Evolutionary conservation across 2,329 filamentous ascomycete species (phyloP).

Genomic region (Rhynchosporium secalis): DNA sequence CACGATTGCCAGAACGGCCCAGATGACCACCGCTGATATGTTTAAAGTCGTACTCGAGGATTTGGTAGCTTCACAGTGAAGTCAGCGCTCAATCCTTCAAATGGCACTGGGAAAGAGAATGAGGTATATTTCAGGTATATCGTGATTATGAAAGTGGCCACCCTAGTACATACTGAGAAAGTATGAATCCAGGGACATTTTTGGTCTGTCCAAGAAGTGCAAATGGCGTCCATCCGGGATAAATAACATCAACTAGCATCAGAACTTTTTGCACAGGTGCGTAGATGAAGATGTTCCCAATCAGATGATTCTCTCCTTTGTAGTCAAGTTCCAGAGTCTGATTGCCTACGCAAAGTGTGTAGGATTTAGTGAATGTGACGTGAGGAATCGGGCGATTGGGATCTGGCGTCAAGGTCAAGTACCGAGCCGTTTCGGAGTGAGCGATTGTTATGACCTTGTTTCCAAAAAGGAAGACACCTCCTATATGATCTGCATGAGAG

Average conservation of each 20-base stretch:
- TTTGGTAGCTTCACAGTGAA: constrained; percentile 22
- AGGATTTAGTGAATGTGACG: constrained; percentile 26
- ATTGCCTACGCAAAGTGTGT: constrained; percentile 31
- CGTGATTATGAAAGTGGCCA: no score
- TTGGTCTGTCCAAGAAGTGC: constrained; percentile 28
- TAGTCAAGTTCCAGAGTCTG: constrained; percentile 37
- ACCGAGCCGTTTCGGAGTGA: constrained; percentile 27
- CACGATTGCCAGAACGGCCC: constrained; percentile 27
- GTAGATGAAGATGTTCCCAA: constrained; percentile 38
- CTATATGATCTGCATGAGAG: constrained; percentile 35
- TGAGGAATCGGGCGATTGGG: constrained; percentile 31
- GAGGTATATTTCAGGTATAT: no score
- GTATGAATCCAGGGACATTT: constrained; percentile 35
- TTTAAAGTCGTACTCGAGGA: constrained; percentile 37
- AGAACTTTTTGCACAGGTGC: constrained; percentile 32
- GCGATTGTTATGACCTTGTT: constrained; percentile 29
- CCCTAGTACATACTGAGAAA: constrained; percentile 23
- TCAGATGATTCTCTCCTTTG: constrained; percentile 34
- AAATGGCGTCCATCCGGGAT: constrained; percentile 36
- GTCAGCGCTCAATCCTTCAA: no score
- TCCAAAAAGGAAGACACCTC: constrained; percentile 28
- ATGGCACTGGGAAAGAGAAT: no score
- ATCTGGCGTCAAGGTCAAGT: constrained; percentile 26
- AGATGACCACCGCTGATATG: constrained; percentile 36
- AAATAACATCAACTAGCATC: constrained; percentile 36